phyloP scores from a whole-genome alignment of 208 protist genomes.

The Leishmania aethiopica region DNA sequence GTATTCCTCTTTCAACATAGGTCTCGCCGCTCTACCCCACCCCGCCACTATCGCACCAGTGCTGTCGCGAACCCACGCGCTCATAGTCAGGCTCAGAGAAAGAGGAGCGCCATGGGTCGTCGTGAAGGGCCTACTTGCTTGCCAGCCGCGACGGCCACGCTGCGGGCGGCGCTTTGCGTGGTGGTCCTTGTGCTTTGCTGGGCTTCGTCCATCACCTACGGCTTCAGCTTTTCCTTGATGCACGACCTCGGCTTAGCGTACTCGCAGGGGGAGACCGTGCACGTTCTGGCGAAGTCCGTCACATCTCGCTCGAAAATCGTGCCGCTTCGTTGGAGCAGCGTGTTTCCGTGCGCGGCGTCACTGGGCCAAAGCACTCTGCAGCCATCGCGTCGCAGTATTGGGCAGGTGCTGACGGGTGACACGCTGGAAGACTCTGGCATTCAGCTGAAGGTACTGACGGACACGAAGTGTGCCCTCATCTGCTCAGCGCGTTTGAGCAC shows the following conservation, averaged over 20 bases:
- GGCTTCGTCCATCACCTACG: neutral
- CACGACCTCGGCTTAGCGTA: constrained; percentile 16
- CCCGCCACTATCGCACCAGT: neutral
- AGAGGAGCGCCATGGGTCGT: neutral
- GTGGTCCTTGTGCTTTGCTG: constrained; percentile 15
- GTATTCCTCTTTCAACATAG: neutral
- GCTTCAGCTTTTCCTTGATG: constrained; percentile 20
- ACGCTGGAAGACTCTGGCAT: constrained; percentile 20
- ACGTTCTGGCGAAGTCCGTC: constrained; percentile 18
- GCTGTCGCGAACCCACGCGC: neutral
- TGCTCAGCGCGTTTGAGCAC: constrained; percentile 7
- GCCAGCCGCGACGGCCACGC: neutral
- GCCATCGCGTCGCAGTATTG: constrained; percentile 21
- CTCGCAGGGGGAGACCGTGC: neutral
- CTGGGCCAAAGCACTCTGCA: neutral
- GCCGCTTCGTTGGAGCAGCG: constrained; percentile 14
- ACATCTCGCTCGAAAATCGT: constrained; percentile 25
- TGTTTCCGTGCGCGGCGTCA: constrained; percentile 11
- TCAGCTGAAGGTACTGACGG: neutral
- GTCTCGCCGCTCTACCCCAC: neutral
- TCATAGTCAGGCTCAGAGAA: neutral
- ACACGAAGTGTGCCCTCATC: constrained; percentile 3
- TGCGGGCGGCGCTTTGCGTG: neutral
- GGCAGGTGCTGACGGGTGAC: constrained; percentile 24
- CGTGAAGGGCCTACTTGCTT: neutral